phyloP scores from a whole-genome alignment of 106 monocot genomes.

The Gastrodia elata region DNA sequence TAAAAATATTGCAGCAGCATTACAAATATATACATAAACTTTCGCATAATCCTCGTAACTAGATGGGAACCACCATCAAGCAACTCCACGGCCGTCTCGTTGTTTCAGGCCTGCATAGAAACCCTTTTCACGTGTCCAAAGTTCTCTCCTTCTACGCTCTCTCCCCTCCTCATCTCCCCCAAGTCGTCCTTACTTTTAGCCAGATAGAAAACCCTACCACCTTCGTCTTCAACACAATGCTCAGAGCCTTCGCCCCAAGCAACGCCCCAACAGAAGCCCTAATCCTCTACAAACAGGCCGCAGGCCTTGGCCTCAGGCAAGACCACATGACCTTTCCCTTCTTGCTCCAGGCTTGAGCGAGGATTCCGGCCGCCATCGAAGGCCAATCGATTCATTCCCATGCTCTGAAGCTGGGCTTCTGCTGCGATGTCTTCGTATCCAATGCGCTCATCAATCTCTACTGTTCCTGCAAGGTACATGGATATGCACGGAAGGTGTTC shows the following conservation, averaged over 20 bases:
- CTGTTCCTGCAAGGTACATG: constrained; percentile 8
- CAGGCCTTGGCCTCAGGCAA: constrained; percentile 8
- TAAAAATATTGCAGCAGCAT: no score
- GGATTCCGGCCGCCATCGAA: constrained; percentile 7
- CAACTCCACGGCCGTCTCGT: constrained; percentile 26
- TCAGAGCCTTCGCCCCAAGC: constrained; percentile 24
- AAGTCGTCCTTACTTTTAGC: constrained; percentile 15
- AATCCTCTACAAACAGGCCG: constrained; percentile 18
- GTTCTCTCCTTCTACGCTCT: constrained; percentile 29
- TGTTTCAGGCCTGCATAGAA: constrained; percentile 14
- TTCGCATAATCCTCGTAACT: no score
- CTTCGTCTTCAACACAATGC: constrained; percentile 21
- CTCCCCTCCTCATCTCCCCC: constrained; percentile 9
- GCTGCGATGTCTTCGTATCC: constrained; percentile 19
- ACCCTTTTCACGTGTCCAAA: constrained; percentile 14
- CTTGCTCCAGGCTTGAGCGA: constrained; percentile 31
- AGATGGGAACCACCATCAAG: no score
- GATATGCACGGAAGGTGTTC: constrained; percentile 20
- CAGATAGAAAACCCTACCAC: constrained; percentile 25
- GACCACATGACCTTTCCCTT: constrained; percentile 39
- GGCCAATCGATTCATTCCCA: constrained; percentile 24
- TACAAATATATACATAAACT: no score
- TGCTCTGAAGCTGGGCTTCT: constrained; percentile 23
- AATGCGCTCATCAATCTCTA: constrained; percentile 36
- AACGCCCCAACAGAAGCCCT: constrained; percentile 22